phyloP scores from a whole-genome alignment of 108 stramenopile genomes.

The Nannochloropsis granulata region DNA sequence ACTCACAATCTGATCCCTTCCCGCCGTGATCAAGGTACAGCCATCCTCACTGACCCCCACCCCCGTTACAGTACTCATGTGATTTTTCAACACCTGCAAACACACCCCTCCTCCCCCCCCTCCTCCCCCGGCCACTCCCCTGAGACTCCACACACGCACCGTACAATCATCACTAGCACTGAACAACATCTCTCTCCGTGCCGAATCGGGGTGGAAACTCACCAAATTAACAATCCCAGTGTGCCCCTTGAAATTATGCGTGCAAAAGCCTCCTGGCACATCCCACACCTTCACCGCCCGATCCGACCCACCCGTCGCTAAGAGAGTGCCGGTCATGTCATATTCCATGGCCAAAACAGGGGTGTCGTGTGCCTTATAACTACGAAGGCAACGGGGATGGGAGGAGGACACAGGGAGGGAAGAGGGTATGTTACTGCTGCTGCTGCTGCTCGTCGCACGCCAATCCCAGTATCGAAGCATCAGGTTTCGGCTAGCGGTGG shows the following conservation, averaged over 20 bases:
- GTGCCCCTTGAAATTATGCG: slow-evolving; percentile 37
- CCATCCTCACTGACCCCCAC: slow-evolving; percentile 37
- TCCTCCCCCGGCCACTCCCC: neutral
- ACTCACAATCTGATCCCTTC: slow-evolving; percentile 21
- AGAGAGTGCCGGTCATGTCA: slow-evolving; percentile 29
- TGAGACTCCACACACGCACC: slow-evolving; percentile 23
- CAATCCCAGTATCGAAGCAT: slow-evolving; percentile 4
- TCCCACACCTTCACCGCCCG: slow-evolving; percentile 30
- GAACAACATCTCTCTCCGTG: slow-evolving; percentile 1
- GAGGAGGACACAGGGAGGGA: neutral
- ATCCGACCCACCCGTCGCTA: slow-evolving; percentile 32
- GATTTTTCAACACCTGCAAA: slow-evolving; percentile 54
- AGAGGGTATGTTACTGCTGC: neutral
- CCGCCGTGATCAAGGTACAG: slow-evolving; percentile 40
- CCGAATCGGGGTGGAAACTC: slow-evolving; percentile 21
- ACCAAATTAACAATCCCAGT: slow-evolving; percentile 19
- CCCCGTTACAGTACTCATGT: slow-evolving; percentile 68
- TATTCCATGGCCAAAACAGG: slow-evolving; percentile 27
- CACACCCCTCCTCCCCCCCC: neutral
- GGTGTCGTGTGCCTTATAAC: slow-evolving; percentile 17
- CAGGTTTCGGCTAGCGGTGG: slow-evolving; percentile 22
- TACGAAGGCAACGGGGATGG: slow-evolving; percentile 4
- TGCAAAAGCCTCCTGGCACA: slow-evolving; percentile 34
- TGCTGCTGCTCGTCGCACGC: too few relatives aligned
- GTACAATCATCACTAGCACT: slow-evolving; percentile 24